These are phyloP conservation scores for Solanum bulbocastanum DNA, from an alignment of 257 asterid species.

Conservation along the genomic window DNA sequence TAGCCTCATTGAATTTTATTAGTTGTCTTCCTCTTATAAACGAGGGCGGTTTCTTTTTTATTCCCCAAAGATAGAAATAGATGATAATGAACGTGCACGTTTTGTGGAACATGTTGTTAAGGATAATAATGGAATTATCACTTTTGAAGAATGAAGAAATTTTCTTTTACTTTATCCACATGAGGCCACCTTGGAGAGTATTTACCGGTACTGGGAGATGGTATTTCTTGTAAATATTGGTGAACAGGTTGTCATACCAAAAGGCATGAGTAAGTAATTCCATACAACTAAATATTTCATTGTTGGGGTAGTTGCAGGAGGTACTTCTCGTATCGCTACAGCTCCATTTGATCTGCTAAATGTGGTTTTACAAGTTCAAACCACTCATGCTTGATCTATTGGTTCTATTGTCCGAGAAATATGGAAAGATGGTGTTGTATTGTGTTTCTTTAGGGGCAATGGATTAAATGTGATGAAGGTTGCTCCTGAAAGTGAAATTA, in stretches of 20 bases:
- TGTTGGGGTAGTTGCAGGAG: conserved; percentile 59
- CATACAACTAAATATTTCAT: conserved; percentile 72
- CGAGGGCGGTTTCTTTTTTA: too few relatives aligned
- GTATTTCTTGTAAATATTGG: conserved; percentile 84
- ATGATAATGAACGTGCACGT: conserved; percentile 73
- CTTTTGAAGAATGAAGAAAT: conserved; percentile 97
- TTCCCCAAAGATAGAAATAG: conserved; percentile 37
- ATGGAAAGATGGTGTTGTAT: too few relatives aligned
- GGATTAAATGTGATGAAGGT: too few relatives aligned
- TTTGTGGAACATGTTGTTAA: conserved; percentile 13
- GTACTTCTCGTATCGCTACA: too few relatives aligned
- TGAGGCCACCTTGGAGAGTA: conserved; percentile 86
- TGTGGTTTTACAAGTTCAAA: too few relatives aligned
- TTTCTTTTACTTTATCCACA: conserved; percentile 64
- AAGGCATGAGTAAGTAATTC: conserved; percentile 84
- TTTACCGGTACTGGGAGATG: conserved; percentile 82
- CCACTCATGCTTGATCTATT: too few relatives aligned
- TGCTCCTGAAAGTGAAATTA: too few relatives aligned
- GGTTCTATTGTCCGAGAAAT: too few relatives aligned
- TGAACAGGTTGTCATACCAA: conserved; percentile 87
- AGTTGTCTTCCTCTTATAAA: too few relatives aligned
- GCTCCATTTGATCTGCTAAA: too few relatives aligned
- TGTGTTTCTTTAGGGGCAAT: too few relatives aligned
- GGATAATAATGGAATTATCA: conserved; percentile 85
- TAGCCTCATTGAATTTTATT: too few relatives aligned